A percentile compares a stretch with the other conserved stretches of the same genome.
These are phyloP conservation scores for Pneumocystis oryctolagi DNA, from an alignment of 1,139 yeast genomes.

Conservation along the genomic window DNA sequence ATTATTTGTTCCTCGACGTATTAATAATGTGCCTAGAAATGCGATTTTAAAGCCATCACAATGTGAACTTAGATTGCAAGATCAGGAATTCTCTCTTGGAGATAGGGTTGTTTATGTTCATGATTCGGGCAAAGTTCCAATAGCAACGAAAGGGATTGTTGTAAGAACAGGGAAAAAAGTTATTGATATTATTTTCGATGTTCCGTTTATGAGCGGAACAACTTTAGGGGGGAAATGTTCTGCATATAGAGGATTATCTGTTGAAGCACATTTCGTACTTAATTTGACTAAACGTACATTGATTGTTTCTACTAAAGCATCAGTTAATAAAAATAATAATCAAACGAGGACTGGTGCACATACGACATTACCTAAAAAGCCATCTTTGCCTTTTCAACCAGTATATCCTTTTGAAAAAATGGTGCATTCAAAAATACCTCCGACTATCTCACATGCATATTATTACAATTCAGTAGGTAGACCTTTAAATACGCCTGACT, in stretches of 20 bases:
- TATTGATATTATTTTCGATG: constrained; percentile 69
- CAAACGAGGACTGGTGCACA: not conserved
- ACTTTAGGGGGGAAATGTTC: constrained; percentile 61
- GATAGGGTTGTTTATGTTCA: constrained; percentile 79
- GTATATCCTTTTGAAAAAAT: not conserved
- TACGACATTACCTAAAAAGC: not conserved
- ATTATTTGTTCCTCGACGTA: constrained; percentile 38
- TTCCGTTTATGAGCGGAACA: constrained; percentile 68
- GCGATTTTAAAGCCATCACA: constrained; percentile 68
- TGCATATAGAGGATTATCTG: constrained; percentile 67
- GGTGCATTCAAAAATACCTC: not conserved
- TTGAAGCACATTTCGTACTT: constrained; percentile 69
- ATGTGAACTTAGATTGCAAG: constrained; percentile 56
- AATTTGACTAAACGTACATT: constrained; percentile 45
- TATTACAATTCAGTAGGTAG: not conserved
- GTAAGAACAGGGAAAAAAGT: constrained; percentile 47
- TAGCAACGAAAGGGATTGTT: constrained; percentile 80
- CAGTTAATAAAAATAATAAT: not conserved
- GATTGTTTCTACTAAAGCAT: constrained; percentile 10
- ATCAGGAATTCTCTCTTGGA: constrained; percentile 70
- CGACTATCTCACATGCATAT: not conserved
- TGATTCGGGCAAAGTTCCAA: constrained; percentile 80
- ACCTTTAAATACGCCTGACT: not conserved
- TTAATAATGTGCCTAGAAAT: constrained; percentile 71
- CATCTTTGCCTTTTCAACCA: not conserved